Base-by-base conservation (phyloP, 2,329 filamentous ascomycete genomes). In the Dactylellina haptotyla region DNA sequence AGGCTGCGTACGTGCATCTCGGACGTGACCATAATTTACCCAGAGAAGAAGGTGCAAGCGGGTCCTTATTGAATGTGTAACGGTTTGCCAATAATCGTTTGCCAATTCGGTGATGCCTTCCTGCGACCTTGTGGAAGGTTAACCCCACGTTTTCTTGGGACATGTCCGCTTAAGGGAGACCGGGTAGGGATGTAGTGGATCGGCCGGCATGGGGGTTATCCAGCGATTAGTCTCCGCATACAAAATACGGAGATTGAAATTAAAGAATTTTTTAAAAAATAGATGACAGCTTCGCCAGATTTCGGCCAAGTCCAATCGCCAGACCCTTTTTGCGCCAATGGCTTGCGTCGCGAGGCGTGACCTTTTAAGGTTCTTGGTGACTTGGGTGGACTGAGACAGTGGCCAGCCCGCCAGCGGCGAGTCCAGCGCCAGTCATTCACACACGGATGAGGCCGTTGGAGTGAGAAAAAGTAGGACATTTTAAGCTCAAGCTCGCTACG, bases 1-100 rank as follows among this genome's bases (percentile, higher is more conserved):
- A 71, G 66, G 57, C 30, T 63, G 66, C 66, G 66, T 71, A 71
- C 66, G 58, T 71, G 66, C 66, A 71, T 58, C 25, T 37, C 16
- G 34, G 28, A 56, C 51, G 53, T 56, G 66, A 62, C 50, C 25
- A 23, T 53, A 62, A n/a, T 28, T 46, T 62, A 1, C 56, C 65
- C 26, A 26, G 34, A 70, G 16, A 5, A 59, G 65, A 56, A 70
- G 57, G 65, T 70, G n/a, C 39, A 70, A 45, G 45, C 63, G 54
- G 2, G 43, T 32, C 10, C 50, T 48, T 46, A 48, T 18, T 45
- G 37, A 45, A 57, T 64, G 59, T 54, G 61, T 65, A 54, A 56
- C 48, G 12, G 2, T 16, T 30, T 51, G 4, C 3, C 12, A 20
- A 20, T n/a, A 23, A 10, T 46, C 16, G 5, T 46, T 46, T 46